These are phyloP conservation scores for Gymnopus androsaceus DNA, from an alignment of 1,284 basidiomycete species.

Conservation along the genomic window DNA sequence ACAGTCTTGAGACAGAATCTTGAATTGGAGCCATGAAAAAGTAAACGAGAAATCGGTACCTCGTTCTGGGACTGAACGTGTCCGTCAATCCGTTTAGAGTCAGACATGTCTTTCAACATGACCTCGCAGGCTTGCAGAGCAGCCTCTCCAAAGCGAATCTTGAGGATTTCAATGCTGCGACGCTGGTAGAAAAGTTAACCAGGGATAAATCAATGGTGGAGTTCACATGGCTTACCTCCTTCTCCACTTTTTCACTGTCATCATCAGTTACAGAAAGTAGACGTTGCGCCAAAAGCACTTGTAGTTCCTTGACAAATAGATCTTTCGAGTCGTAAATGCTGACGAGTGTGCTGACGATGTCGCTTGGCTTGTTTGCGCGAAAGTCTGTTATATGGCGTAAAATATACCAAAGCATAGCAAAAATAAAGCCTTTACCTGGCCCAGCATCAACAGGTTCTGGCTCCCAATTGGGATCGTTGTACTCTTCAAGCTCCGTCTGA, in stretches of 20 bases:
- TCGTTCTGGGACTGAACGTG: constrained; percentile 76
- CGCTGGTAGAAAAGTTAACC: constrained; percentile 50
- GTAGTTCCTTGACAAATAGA: constrained; percentile 91
- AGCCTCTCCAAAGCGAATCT: constrained; percentile 90
- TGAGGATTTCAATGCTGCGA: constrained; percentile 88
- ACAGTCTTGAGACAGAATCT: constrained; percentile 47
- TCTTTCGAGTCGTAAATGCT: constrained; percentile 96
- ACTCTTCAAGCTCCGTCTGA: constrained; percentile 79
- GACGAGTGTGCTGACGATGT: constrained; percentile 91
- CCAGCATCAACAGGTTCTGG: constrained; percentile 94
- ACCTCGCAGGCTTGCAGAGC: constrained; percentile 93
- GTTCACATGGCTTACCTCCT: constrained; percentile 59
- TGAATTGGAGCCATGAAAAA: background rate
- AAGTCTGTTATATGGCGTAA: constrained; percentile 61
- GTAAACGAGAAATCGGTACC: constrained; percentile 42
- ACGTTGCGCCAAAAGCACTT: constrained; percentile 83
- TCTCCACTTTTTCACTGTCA: constrained; percentile 78
- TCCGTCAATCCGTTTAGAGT: constrained; percentile 85
- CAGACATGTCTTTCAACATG: constrained; percentile 94
- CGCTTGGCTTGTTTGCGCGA: constrained; percentile 82
- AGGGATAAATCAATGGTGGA: constrained; percentile 5
- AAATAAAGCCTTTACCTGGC: constrained; percentile 54
- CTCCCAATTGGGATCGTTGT: constrained; percentile 86
- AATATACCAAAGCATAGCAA: background rate
- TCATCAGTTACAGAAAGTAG: constrained; percentile 80